Evolutionary conservation across 306 rosid species (phyloP), one percentile per base, ranked within the genome.

Genomic region (Cucurbita moschata): DNA sequence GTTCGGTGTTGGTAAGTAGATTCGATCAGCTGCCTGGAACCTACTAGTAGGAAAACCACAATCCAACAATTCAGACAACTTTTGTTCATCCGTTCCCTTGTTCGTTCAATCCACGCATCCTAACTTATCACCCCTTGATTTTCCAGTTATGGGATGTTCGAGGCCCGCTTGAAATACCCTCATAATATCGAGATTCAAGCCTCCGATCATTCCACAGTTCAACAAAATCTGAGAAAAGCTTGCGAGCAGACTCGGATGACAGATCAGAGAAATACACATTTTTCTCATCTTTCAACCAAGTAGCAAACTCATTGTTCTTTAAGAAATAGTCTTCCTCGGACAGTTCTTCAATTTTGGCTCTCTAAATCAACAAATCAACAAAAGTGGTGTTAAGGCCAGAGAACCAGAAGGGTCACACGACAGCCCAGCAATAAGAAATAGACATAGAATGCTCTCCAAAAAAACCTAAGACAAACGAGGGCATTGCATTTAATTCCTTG

Each of bases 221-320:
- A 81, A 86, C 84, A 71, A 90, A 94, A 63, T 86, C 88, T 2
- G 83, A 71, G 54, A 94, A 94, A 81, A 90, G 40, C 77, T 87
- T 81, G 0, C 71, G 96, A 37, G 98, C 87, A 43, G 92, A 84
- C 81, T 89, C 95, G 0, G 96, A 83, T 1, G 84, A 82, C 47
- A 94, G 89, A 66, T 94, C 97, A 21, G 95, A 88, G 90, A 94
- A 94, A 74, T 89, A 94, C 43, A 90, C 78, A 50, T 86, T 83
- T 77, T 86, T 94, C 88, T 89, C 89, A 78, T 94, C 98, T 77
- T 90, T 90, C 76, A 90, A 85, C 98, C 98, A 94, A 14, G 87
- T 86, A 66, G 98, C 85, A 75, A 94, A 94, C 73, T 94, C 98
- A 16, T 89, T 94, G 53, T 89, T 94, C 94, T 90, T 94, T 0